phyloP scores from a whole-genome alignment of 495 filamentous ascomycete species.

The Penicillium roqueforti region DNA sequence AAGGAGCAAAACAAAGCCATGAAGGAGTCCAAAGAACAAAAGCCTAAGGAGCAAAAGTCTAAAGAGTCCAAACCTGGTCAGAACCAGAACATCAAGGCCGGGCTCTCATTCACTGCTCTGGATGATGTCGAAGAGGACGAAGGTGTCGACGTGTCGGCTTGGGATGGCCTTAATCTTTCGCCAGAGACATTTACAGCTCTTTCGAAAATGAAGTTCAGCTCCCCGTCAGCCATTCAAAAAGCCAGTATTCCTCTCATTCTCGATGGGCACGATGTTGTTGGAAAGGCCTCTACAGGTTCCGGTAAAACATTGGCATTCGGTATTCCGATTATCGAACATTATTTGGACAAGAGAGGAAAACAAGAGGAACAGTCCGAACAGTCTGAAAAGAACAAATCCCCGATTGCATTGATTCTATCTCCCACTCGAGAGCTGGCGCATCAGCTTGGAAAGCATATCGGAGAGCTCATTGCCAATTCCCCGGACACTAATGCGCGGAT shows the following conservation, averaged over 20 bases:
- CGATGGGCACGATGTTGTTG: conserved; percentile 83
- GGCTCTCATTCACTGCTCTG: conserved; percentile 39
- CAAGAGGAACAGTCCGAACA: conserved; percentile 17
- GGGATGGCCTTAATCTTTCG: conserved; percentile 68
- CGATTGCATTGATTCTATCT: conserved; percentile 83
- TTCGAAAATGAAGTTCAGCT: conserved; percentile 68
- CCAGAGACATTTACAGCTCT: conserved; percentile 64
- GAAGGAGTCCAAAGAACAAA: conserved; percentile 22
- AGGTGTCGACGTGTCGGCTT: conserved; percentile 60
- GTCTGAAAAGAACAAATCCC: conserved; percentile 33
- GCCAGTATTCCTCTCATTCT: conserved; percentile 77
- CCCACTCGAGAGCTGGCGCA: conserved; percentile 92
- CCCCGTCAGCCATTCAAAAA: conserved; percentile 77
- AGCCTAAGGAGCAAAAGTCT: conserved; percentile 25
- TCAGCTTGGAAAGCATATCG: conserved; percentile 80
- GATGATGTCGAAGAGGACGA: conserved; percentile 43
- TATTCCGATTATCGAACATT: conserved; percentile 48
- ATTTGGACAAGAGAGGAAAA: conserved; percentile 31
- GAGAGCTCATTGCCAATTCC: conserved; percentile 56
- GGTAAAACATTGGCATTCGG: conserved; percentile 98
- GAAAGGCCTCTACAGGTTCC: conserved; percentile 93
- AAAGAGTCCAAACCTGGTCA: conserved; percentile 29
- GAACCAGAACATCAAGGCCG: conserved; percentile 26
- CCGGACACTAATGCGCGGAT: conserved; percentile 60
- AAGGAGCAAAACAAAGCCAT: conserved; percentile 15